Base-by-base conservation (phyloP, 306 rosid species). In the Acacia acuminata region DNA sequence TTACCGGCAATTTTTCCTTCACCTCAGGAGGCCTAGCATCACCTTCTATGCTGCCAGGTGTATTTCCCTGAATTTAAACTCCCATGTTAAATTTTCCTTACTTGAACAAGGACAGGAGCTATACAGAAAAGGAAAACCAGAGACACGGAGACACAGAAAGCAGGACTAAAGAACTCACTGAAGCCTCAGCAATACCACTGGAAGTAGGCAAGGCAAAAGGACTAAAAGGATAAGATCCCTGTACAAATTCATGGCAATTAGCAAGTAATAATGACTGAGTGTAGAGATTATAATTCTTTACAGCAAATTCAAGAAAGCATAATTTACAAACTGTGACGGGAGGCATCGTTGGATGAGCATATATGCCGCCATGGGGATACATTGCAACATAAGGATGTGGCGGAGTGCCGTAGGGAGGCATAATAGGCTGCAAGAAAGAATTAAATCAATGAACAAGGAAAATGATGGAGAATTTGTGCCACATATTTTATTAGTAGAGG, bases 321-420 rank as follows among this genome's bases (percentile, higher is more conserved):
- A 43, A 75, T 85, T 71, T 51, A 72, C 67, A 84, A 76, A 72
- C 82, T 70, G 74, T 84, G 88, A 96, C 99, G 87, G 96, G 96
- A 89, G 99, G 99, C 53, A 96, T 88, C 79, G 99, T 90, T 73
- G 99, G 98, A 82, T 93, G 99, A 44, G 99, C 97, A 87, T 96
- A 96, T 87, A 96, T 87, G 85, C 99, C 97, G 51, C 99, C 95
- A 81, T 89, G 97, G 85, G 98, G 97, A 91, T 93, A 96, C 99
- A 96, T 96, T 75, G 99, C 97, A 86, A 96, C 98, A 83, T 96
- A 96, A 11, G 99, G 97, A 85, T 93, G 98, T 25, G 98, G 96
- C 73, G 96, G 92, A 78, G 97, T 92, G 58, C 99, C 99, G 66
- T 96, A 96, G 55, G 99, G 96, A 76, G 98, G 99, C 96, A 96